Percentiles rank a stretch among this genome's conserved stretches.
Conservation (phyloP, 2,329 filamentous ascomycete species). For the Arthrobotrys megalospora region DNA sequence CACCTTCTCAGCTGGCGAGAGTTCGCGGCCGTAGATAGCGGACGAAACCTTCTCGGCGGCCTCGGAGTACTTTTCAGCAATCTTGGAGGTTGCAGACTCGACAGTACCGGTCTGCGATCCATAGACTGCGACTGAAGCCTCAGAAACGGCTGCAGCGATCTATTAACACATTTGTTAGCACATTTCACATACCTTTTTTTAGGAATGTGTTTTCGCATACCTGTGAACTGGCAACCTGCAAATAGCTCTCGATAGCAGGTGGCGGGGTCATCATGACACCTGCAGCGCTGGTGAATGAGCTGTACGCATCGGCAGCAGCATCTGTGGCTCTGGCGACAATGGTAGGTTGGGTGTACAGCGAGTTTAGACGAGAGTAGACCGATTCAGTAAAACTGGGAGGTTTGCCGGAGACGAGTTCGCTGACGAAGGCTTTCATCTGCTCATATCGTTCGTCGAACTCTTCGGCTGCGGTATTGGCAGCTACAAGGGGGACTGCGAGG, state of each 20-base stretch:
- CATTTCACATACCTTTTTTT: neutral
- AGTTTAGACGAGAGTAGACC: conserved; percentile 79
- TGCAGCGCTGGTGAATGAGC: conserved; percentile 70
- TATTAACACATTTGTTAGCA: conserved; percentile 65
- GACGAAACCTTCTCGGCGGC: conserved; percentile 74
- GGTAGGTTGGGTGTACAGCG: conserved; percentile 76
- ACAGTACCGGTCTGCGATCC: conserved; percentile 71
- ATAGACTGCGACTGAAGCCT: conserved; percentile 73
- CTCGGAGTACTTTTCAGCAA: conserved; percentile 71
- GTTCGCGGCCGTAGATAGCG: conserved; percentile 74
- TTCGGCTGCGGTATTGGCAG: conserved; percentile 36
- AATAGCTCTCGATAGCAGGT: conserved; percentile 73
- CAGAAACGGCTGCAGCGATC: conserved; percentile 73
- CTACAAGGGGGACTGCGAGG: conserved; percentile 40
- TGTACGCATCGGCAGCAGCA: conserved; percentile 67
- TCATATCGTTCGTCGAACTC: conserved; percentile 72
- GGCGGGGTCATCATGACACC: conserved; percentile 73
- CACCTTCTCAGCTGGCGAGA: conserved; percentile 72
- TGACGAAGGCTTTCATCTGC: conserved; percentile 79
- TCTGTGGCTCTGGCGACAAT: conserved; percentile 69
- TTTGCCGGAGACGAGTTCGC: conserved; percentile 81
- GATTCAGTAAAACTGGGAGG: conserved; percentile 87
- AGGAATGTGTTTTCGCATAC: conserved; percentile 68
- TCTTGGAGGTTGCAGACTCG: conserved; percentile 69
- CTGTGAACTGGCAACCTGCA: conserved; percentile 73